These are phyloP conservation scores for Syncephalastrum contaminatum DNA, from an alignment of 371 early-diverging fungal genomes.

Conservation along the genomic window DNA sequence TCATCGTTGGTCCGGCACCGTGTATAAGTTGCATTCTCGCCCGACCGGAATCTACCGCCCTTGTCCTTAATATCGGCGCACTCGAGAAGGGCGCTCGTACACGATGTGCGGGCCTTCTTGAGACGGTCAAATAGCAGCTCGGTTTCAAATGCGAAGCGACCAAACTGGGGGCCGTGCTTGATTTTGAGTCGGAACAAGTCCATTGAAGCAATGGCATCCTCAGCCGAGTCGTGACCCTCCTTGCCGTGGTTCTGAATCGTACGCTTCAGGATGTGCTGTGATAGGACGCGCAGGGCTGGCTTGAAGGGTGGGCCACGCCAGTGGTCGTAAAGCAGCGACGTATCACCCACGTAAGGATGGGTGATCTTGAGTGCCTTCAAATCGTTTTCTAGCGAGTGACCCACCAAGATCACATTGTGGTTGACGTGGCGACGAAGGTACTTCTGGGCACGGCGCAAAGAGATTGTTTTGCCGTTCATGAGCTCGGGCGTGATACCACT, in stretches of 20 bases:
- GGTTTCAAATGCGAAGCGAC: constrained; percentile 35
- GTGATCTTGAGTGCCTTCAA: constrained; percentile 45
- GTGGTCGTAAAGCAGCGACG: constrained; percentile 64
- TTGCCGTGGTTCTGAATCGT: constrained; percentile 54
- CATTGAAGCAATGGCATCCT: constrained; percentile 76
- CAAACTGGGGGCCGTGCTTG: constrained; percentile 47
- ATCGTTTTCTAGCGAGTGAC: constrained; percentile 46
- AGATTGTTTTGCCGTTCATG: constrained; percentile 51
- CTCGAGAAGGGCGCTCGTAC: constrained; percentile 47
- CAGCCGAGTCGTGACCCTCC: constrained; percentile 75
- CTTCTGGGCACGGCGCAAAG: constrained; percentile 60
- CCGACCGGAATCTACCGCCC: constrained; percentile 17
- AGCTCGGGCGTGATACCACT: constrained; percentile 70
- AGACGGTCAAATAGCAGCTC: constrained; percentile 57
- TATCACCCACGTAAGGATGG: constrained; percentile 74
- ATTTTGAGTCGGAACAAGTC: constrained; percentile 69
- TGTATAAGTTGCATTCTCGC: constrained; percentile 21
- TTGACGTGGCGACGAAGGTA: constrained; percentile 52
- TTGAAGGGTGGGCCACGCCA: constrained; percentile 58
- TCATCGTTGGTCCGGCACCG: constrained; percentile 28
- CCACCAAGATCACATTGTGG: constrained; percentile 57
- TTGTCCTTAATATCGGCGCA: constrained; percentile 16
- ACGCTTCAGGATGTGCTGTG: constrained; percentile 56
- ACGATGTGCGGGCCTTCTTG: constrained; percentile 31
- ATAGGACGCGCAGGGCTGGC: constrained; percentile 57